Base-by-base conservation (phyloP, 164 flowering plant species). In the Magnolia officinalis region DNA sequence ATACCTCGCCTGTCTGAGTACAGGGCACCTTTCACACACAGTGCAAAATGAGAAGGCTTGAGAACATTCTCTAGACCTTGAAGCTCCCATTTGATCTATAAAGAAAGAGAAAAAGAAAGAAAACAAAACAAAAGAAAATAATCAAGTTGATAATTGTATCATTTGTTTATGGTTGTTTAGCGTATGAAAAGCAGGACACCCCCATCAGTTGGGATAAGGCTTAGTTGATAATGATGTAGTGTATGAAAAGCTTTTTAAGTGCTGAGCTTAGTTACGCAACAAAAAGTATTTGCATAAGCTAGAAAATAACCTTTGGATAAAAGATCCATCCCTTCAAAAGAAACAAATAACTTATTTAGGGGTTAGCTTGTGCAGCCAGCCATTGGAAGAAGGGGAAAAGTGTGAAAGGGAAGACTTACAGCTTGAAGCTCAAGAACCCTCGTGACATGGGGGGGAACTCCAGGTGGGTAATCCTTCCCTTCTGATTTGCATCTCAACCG, bases 71-170 rank as follows among this genome's bases (percentile, higher is more conserved):
- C 92, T 23, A 91, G 90, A 66, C 96, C 97, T 71, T 72, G 84
- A 71, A 92, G 94, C 86, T 94, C 89, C 98, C 97, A 92, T 78
- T 90, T 89, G 37, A 82, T 83, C 96, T 94, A 85, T 80, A 81
- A 26, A 79, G 13, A 31, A 26, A 26, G n/a, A 31, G n/a, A 68
- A 31, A 55, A 11, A 55, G 16, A 55, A 37, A 37, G 6, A 2
- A 55, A 55, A 55, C 11, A 55, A 2, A 11, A 11, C 11, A 55
- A 0, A 8, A 55, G 61, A 37, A 37, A 37, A 37, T 37, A 3
- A 37, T 4, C 45, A 37, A 37, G 45, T 37, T 37, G 45, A 37
- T 37, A 37, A 37, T 37, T 37, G 45, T 5, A 37, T 6, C 45
- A 37, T 37, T 37, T 37, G 6, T 37, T 37, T 37, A 37, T 37